Base-by-base conservation (phyloP, 1,284 basidiomycete species). In the Fistulinella cinereoalba region DNA sequence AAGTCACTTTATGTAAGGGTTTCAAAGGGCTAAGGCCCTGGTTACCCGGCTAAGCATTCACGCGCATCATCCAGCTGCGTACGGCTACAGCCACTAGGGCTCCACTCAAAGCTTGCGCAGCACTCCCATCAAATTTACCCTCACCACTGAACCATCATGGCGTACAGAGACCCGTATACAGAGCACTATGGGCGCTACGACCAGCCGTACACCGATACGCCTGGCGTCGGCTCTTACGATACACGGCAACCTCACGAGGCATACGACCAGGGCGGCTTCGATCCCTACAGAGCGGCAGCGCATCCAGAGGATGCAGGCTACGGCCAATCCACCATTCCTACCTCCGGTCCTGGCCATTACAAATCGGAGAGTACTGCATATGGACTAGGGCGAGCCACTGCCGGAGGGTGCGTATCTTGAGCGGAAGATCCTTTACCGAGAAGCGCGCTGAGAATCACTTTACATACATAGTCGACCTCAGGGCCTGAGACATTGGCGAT, bases 81-180 rank as follows among this genome's bases (percentile, higher is more conserved):
- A 4, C 15, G 15, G 29, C n/a, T 16, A 7, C n/a, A 13, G 29
- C 29, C 29, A 33, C 4, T 12, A 3, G 9, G 23, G 33, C 19
- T 27, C 7, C 13, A 41, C 34, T 37, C 18, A 27, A 23, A 36
- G 31, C 43, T 50, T 44, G 13, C 50, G 52, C 52, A 60, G 8
- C 6, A 46, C 31, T 29, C 22, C 37, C 38, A 42, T 41, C 32
- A 28, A 41, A 22, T 34, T 13, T 33, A 18, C 15, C 38, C 11
- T 10, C n/a, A 18, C 21, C 48, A 21, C 34, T 37, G 22, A 49
- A 50, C 50, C 41, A 36, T 44, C 42, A 67, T 75, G 71, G 64
- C 73, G 31, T 74, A 77, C 64, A 69, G 64, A 49, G 80, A 83
- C 56, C 79, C 79, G 18, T 79, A 81, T 56, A 53, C 69, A 38